These are phyloP conservation scores for Acacia acuminata DNA, from an alignment of 306 rosid species.

Conservation along the genomic window DNA sequence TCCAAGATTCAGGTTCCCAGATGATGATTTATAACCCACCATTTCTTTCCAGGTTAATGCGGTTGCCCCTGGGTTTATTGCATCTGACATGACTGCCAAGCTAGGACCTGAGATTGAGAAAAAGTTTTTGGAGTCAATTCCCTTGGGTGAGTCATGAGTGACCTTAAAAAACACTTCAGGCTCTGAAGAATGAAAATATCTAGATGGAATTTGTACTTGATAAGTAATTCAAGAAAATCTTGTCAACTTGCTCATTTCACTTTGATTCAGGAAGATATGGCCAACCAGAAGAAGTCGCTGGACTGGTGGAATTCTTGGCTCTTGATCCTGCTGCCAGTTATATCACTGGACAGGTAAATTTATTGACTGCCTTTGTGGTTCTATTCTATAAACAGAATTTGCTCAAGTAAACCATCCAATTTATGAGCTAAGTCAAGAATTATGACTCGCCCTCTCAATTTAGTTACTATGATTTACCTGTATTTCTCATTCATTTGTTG, in stretches of 20 bases:
- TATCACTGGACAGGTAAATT: constrained; percentile 81
- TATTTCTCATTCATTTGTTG: not conserved
- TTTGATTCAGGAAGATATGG: constrained; percentile 72
- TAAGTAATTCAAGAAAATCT: constrained; percentile 1
- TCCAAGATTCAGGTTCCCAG: not conserved
- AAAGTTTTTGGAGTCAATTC: constrained; percentile 60
- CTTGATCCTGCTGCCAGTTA: constrained; percentile 77
- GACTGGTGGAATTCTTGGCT: constrained; percentile 87
- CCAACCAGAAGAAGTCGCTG: constrained; percentile 90
- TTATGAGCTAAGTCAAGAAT: not conserved
- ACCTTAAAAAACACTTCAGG: not conserved
- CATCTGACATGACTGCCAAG: constrained; percentile 87
- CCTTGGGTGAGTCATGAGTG: constrained; percentile 53
- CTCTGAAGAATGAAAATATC: not conserved
- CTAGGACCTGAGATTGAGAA: constrained; percentile 71
- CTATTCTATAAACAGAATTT: constrained; percentile 3
- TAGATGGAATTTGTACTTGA: not conserved
- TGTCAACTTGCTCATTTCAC: not conserved
- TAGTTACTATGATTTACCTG: not conserved
- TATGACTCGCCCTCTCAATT: not conserved
- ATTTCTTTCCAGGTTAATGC: constrained; percentile 72
- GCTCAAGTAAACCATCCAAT: not conserved
- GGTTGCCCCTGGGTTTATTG: constrained; percentile 84
- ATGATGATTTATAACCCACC: not conserved
- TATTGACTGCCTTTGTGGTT: not conserved